Evolutionary conservation across 2,329 filamentous ascomycete species (phyloP).

Genomic region (Helicocarpus griseus): DNA sequence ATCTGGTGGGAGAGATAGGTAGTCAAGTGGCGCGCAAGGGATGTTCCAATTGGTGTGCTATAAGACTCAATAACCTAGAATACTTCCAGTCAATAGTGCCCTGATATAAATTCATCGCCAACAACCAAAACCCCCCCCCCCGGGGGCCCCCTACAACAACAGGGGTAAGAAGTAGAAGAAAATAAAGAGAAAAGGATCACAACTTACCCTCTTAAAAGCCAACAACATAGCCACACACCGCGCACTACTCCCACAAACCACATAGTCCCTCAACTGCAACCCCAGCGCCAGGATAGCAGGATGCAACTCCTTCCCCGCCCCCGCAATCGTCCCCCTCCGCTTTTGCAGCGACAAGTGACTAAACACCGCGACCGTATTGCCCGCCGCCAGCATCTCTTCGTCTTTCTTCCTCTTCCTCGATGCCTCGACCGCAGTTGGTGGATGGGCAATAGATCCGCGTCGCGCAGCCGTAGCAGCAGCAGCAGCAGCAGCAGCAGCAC

Average conservation of each 20-base stretch:
- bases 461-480: background rate
- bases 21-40: constrained; percentile 81
- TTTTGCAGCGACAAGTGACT: constrained; percentile 73
- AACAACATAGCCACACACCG: constrained; percentile 78
- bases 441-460: background rate
- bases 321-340: constrained; percentile 54
- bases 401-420: constrained; percentile 42
- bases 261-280: constrained; percentile 81
- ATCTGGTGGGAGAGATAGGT: constrained; percentile 92
- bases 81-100: background rate
- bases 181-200: background rate
- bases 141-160: constrained; percentile 8
- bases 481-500: background rate
- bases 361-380: constrained; percentile 65
- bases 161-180: background rate
- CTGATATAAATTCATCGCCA: constrained; percentile 5
- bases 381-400: constrained; percentile 32
- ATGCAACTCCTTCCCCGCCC: constrained; percentile 64
- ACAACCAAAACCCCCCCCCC: background rate
- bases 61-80: constrained; percentile 81
- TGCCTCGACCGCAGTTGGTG: constrained; percentile 20
- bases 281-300: constrained; percentile 76
- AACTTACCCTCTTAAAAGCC: constrained; percentile 71
- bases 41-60: constrained; percentile 72
- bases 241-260: constrained; percentile 79